These are phyloP conservation scores for Pharnaceum exiguum DNA, from an alignment of 148 eudicot genomes.

Conservation along the genomic window DNA sequence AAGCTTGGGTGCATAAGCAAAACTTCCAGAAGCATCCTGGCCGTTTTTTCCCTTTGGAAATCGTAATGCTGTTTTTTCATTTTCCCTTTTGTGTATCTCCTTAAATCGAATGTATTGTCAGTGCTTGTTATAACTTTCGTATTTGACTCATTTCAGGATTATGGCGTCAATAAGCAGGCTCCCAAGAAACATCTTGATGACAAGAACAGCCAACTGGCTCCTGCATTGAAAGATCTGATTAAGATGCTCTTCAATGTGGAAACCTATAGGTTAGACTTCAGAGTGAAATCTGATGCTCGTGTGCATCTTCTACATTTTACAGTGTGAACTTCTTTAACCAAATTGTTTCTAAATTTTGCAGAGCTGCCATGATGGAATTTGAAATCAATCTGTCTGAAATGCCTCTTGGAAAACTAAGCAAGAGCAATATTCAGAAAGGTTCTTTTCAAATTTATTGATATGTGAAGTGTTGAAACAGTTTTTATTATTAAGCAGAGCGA, in stretches of 20 bases:
- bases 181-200: slow-evolving; percentile 50
- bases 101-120: not conserved
- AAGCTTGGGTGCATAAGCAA: slow-evolving; percentile 65
- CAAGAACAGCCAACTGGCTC: slow-evolving; percentile 55
- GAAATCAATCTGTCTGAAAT: slow-evolving; percentile 95
- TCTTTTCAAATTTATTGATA: slow-evolving; percentile 2
- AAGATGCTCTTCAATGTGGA: slow-evolving; percentile 98
- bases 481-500: not conserved
- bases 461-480: not conserved
- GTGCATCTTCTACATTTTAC: slow-evolving; percentile 3
- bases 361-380: slow-evolving; percentile 99
- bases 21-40: slow-evolving; percentile 85
- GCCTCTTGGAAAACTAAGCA: slow-evolving; percentile 98
- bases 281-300: not conserved
- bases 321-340: not conserved
- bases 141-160: slow-evolving; percentile 55
- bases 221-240: slow-evolving; percentile 73
- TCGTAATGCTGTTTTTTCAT: slow-evolving; percentile 42
- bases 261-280: slow-evolving; percentile 88
- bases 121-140: not conserved
- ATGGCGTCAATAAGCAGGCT: slow-evolving; percentile 77
- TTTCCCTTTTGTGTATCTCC: not conserved
- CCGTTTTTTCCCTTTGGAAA: slow-evolving; percentile 82
- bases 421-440: slow-evolving; percentile 91
- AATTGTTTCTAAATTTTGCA: slow-evolving; percentile 26